Conservation (phyloP, 2,329 filamentous ascomycete species). For the Penicillium sp. region DNA sequence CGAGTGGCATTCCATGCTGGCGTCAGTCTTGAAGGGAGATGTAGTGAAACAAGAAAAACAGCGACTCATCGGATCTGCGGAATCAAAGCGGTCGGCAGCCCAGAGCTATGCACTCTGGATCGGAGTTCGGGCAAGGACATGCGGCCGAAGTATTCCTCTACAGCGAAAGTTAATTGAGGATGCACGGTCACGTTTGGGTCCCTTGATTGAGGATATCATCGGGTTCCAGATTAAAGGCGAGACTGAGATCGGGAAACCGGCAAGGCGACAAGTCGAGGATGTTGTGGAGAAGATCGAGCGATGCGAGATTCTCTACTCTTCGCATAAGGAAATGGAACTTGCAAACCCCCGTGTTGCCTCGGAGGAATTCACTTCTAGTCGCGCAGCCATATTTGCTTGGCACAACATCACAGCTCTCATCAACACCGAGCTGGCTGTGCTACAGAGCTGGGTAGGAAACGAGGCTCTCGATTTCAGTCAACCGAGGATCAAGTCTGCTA, state of each 20-base stretch:
- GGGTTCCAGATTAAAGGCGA: constrained; percentile 93
- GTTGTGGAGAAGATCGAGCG: constrained; percentile 88
- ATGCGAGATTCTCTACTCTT: constrained; percentile 81
- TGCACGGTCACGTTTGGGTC: constrained; percentile 68
- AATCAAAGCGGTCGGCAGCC: constrained; percentile 69
- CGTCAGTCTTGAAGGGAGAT: constrained; percentile 91
- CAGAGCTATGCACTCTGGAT: constrained; percentile 77
- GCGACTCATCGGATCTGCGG: constrained; percentile 76
- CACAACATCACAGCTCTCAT: constrained; percentile 96
- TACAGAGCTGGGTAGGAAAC: constrained; percentile 97
- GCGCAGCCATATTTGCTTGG: constrained; percentile 89
- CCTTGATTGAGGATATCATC: constrained; percentile 80
- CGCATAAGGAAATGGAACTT: constrained; percentile 67
- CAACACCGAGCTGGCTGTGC: constrained; percentile 85
- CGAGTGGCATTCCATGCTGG: constrained; percentile 98
- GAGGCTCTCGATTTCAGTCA: constrained; percentile 88
- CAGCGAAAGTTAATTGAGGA: constrained; percentile 89
- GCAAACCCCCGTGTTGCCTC: constrained; percentile 77
- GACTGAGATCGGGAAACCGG: constrained; percentile 83
- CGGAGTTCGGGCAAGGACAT: constrained; percentile 77
- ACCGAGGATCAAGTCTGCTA: constrained; percentile 65
- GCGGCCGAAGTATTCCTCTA: constrained; percentile 76
- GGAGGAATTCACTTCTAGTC: constrained; percentile 73
- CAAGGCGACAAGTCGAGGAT: constrained; percentile 84
- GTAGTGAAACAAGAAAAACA: constrained; percentile 99